Evolutionary conservation across 345 rosid species (phyloP).

Genomic region (Barbarea vulgaris): DNA sequence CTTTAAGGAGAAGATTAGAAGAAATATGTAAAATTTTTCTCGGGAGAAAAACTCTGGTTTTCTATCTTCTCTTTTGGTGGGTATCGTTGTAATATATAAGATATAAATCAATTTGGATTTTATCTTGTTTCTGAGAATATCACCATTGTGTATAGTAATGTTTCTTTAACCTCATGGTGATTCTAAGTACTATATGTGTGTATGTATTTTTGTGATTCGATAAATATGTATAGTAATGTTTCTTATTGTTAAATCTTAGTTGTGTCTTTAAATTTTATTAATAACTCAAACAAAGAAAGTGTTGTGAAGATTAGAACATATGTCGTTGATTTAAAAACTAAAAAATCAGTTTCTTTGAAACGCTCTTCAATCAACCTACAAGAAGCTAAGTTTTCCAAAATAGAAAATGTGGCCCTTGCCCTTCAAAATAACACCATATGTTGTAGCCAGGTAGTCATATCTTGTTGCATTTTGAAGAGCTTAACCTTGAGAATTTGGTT

Average conservation of each 20-base stretch:
- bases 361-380: too few species aligned
- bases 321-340: too few species aligned
- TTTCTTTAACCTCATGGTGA: background rate
- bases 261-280: too few species aligned
- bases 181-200: background rate
- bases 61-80: slow-evolving; percentile 8
- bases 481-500: too few species aligned
- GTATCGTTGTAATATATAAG: slow-evolving; percentile 27
- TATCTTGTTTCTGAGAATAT: background rate
- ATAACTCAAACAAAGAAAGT: too few species aligned
- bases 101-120: slow-evolving; percentile 5
- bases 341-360: too few species aligned
- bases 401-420: too few species aligned
- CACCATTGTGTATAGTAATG: slow-evolving; percentile 11
- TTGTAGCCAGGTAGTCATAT: too few species aligned
- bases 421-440: too few species aligned
- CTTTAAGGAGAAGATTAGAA: slow-evolving; percentile 24
- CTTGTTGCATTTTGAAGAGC: too few species aligned
- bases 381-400: too few species aligned
- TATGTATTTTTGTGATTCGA: background rate
- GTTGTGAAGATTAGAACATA: too few species aligned
- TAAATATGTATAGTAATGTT: background rate
- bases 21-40: slow-evolving; percentile 32
- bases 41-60: slow-evolving; percentile 11
- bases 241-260: background rate